Evolutionary conservation across 2,329 filamentous ascomycete species (phyloP).

Genomic region (Pseudocercospora eumusae): DNA sequence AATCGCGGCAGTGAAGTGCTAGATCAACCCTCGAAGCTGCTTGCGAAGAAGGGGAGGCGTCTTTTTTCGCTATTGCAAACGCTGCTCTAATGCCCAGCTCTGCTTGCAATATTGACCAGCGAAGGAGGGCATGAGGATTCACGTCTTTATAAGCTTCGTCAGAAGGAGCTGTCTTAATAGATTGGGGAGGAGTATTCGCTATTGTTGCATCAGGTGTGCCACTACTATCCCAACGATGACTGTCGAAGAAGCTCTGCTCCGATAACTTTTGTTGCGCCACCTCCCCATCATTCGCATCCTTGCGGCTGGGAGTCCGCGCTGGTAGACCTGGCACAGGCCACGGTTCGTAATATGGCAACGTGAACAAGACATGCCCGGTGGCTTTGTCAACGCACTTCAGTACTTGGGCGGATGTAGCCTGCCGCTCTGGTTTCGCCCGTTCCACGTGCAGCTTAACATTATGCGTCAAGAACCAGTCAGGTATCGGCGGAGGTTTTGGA

Average conservation of each 20-base stretch:
- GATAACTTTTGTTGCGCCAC: constrained; percentile 19
- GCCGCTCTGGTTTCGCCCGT: constrained; percentile 17
- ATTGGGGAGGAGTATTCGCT: neutral
- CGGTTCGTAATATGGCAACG: constrained; percentile 32
- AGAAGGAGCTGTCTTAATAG: constrained; percentile 11
- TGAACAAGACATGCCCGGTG: constrained; percentile 38
- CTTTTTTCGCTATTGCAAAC: constrained; percentile 22
- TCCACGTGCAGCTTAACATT: constrained; percentile 38
- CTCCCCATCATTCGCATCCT: neutral
- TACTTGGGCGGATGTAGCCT: constrained; percentile 25
- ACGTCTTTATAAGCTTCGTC: constrained; percentile 19
- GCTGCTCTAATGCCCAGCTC: constrained; percentile 33
- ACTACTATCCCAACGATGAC: constrained; percentile 15
- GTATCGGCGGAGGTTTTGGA: constrained; percentile 39
- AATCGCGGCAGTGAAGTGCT: constrained; percentile 55
- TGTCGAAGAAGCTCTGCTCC: constrained; percentile 30
- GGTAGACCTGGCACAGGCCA: constrained; percentile 22
- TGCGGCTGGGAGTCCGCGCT: constrained; percentile 4
- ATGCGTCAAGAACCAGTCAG: constrained; percentile 42
- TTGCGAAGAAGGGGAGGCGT: constrained; percentile 25
- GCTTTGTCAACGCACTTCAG: constrained; percentile 36
- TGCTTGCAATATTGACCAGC: constrained; percentile 33
- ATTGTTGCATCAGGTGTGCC: neutral
- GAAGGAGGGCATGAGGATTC: constrained; percentile 25
- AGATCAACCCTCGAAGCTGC: constrained; percentile 36